A percentile compares a stretch with the other conserved stretches of the same genome.
Conservation (phyloP, 164 flowering plant genomes). For the Chimonanthus salicifolius region DNA sequence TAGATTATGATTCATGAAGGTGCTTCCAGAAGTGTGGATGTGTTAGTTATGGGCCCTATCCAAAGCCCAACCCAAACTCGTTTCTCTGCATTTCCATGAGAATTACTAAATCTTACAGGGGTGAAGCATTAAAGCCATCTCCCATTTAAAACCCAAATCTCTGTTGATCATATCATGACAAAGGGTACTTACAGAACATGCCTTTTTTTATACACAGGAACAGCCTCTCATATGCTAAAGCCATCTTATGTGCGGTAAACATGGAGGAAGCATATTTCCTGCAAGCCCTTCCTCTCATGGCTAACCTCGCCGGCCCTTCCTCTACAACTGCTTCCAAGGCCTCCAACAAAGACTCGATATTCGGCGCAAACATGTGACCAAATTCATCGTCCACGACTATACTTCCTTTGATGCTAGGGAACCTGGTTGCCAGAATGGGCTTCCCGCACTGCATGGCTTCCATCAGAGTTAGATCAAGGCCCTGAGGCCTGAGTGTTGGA, state of each 20-base stretch:
- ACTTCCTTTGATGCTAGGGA: constrained; percentile 69
- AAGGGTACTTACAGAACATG: constrained; percentile 52
- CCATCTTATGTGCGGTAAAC: constrained; percentile 83
- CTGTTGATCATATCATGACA: background rate
- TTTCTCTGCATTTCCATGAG: no score
- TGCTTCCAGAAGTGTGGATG: no score
- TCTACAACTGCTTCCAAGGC: constrained; percentile 48
- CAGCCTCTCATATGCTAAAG: constrained; percentile 76
- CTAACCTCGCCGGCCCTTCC: constrained; percentile 56
- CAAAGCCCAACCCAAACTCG: no score
- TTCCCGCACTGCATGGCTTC: constrained; percentile 92
- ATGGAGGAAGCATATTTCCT: constrained; percentile 51
- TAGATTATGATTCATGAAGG: no score
- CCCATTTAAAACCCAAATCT: background rate
- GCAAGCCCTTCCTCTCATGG: constrained; percentile 62
- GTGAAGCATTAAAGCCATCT: background rate
- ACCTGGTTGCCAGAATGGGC: constrained; percentile 80
- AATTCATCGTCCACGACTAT: constrained; percentile 68
- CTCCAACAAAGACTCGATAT: constrained; percentile 67
- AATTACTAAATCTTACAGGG: no score
- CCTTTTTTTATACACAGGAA: constrained; percentile 71
- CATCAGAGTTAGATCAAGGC: constrained; percentile 81
- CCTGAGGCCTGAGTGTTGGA: constrained; percentile 87
- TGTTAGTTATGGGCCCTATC: no score
- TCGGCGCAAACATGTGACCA: constrained; percentile 76